Conservation (phyloP, 2,329 filamentous ascomycete species). For the Colletotrichum tropicale region DNA sequence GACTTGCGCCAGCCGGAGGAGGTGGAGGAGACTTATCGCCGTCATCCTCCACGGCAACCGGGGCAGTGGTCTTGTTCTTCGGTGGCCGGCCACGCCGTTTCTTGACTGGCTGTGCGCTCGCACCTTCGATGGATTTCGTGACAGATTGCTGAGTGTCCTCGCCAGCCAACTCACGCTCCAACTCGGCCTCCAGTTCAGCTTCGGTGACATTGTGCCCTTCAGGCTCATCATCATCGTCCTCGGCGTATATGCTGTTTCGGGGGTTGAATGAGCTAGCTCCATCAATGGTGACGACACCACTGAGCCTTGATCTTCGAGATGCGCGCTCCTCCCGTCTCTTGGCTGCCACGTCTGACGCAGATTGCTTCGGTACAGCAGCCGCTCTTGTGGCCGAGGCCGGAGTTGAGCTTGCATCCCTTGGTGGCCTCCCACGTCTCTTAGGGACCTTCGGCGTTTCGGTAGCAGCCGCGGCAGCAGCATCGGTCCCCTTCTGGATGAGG, state of each 20-base stretch:
- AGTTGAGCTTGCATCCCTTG: conserved; percentile 38
- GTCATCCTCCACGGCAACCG: not conserved
- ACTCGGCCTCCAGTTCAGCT: conserved; percentile 38
- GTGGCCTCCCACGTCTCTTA: conserved; percentile 32
- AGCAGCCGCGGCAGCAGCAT: conserved; percentile 10
- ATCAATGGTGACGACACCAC: conserved; percentile 3
- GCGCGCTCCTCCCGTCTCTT: conserved; percentile 7
- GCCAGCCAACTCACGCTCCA: conserved; percentile 34
- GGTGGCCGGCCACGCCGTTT: conserved; percentile 16
- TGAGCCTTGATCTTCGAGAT: conserved; percentile 19
- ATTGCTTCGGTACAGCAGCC: not conserved
- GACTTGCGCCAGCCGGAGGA: not conserved
- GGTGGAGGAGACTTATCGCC: conserved; percentile 9
- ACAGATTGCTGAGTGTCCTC: conserved; percentile 10
- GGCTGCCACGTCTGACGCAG: conserved; percentile 12
- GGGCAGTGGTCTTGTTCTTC: not conserved
- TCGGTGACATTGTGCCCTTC: conserved; percentile 25
- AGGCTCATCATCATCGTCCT: not conserved
- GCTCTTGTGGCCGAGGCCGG: not conserved
- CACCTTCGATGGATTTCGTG: conserved; percentile 13
- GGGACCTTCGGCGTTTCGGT: conserved; percentile 28
- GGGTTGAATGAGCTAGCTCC: conserved; percentile 7
- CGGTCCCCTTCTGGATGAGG: conserved; percentile 25
- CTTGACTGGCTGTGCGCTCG: conserved; percentile 4
- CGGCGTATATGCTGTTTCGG: not conserved